Evolutionary conservation across 768 basidiomycete genomes (phyloP).

Genomic region (Wakefieldia striispora): DNA sequence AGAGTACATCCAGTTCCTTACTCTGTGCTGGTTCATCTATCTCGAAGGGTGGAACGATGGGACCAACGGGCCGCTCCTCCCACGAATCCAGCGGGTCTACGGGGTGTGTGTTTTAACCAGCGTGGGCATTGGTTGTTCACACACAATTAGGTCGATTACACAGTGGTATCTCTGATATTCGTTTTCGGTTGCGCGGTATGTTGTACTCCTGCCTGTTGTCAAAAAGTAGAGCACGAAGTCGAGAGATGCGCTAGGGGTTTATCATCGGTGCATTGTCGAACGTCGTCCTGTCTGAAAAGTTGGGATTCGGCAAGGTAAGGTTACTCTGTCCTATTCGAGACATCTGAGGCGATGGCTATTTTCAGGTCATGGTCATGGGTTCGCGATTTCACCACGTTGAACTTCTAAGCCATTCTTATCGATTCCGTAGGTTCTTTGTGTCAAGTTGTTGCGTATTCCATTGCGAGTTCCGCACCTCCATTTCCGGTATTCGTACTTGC

Average conservation of each 20-base stretch:
- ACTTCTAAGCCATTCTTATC: not conserved
- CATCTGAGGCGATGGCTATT: not conserved
- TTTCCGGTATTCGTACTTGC: conserved; percentile 61
- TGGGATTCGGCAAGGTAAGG: conserved; percentile 44
- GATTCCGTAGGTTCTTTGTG: conserved; percentile 44
- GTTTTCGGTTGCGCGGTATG: conserved; percentile 46
- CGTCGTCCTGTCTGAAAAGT: conserved; percentile 41
- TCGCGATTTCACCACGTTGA: not conserved
- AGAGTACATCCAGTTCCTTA: conserved; percentile 45
- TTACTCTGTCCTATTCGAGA: not conserved
- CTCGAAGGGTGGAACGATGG: conserved; percentile 80
- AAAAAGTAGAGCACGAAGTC: conserved; percentile 17
- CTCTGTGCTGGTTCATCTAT: conserved; percentile 57
- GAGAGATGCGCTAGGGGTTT: conserved; percentile 35
- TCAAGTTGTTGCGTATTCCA: conserved; percentile 52
- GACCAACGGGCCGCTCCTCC: conserved; percentile 70
- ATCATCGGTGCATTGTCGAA: conserved; percentile 45
- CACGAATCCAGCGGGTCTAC: conserved; percentile 62
- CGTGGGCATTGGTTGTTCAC: not conserved
- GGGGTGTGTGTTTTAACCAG: conserved; percentile 30
- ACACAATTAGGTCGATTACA: conserved; percentile 42
- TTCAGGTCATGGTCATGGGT: conserved; percentile 42
- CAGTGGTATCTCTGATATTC: conserved; percentile 56
- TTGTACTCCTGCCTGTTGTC: not conserved
- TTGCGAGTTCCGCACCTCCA: conserved; percentile 56